phyloP scores from a whole-genome alignment of 2,329 filamentous ascomycete species.

The Claviceps sp. region DNA sequence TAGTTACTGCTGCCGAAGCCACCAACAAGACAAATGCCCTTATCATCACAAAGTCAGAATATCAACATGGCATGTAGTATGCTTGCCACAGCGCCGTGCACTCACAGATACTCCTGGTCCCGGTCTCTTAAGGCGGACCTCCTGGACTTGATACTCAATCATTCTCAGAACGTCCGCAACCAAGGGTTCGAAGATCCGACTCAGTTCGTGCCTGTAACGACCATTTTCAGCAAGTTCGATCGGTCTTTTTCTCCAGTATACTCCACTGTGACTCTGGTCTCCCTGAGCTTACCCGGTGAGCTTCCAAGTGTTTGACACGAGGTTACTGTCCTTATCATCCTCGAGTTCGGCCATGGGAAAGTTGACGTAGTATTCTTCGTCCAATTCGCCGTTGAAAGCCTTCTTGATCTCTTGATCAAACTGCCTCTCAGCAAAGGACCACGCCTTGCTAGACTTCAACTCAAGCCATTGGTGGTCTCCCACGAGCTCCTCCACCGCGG shows the following conservation, averaged over 20 bases:
- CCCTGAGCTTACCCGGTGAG: constrained; percentile 9
- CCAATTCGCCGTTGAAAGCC: constrained; percentile 5
- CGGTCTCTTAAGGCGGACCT: not conserved
- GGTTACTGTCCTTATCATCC: constrained; percentile 6
- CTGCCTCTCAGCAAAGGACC: constrained; percentile 5
- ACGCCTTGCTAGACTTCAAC: constrained; percentile 5
- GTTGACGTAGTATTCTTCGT: constrained; percentile 10
- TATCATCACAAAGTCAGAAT: not conserved
- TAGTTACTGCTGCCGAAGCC: constrained; percentile 5
- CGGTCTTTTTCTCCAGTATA: not conserved
- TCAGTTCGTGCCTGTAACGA: not conserved
- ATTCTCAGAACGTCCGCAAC: constrained; percentile 9
- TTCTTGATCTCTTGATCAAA: constrained; percentile 12
- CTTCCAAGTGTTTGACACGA: constrained; percentile 8
- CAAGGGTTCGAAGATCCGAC: constrained; percentile 10
- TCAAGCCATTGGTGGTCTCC: constrained; percentile 8
- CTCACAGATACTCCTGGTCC: not conserved
- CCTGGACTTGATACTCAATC: constrained; percentile 10
- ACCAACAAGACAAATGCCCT: constrained; percentile 5
- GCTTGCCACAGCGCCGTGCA: not conserved
- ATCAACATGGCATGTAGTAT: not conserved
- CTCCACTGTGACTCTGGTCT: too few relatives aligned
- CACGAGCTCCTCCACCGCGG: constrained; percentile 9
- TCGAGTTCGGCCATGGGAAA: constrained; percentile 10
- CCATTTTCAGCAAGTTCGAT: not conserved